These are phyloP conservation scores for Talaromyces sp. DNA, from an alignment of 2,329 filamentous ascomycete genomes.

Conservation along the genomic window DNA sequence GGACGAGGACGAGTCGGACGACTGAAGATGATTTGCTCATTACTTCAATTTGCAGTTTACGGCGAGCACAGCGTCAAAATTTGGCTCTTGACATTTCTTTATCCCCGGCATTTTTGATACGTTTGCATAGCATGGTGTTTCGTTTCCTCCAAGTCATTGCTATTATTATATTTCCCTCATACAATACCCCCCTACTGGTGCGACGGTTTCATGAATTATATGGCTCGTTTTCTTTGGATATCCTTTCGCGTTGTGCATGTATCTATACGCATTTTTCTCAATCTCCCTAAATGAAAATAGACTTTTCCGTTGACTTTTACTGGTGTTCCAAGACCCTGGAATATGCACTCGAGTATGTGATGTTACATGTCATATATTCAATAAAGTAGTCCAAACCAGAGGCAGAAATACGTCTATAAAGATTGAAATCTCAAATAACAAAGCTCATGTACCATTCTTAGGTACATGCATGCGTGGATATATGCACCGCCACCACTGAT, in stretches of 20 bases:
- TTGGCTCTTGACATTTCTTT: background rate
- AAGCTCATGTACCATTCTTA: background rate
- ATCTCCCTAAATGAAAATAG: background rate
- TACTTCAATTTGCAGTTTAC: background rate
- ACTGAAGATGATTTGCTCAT: background rate
- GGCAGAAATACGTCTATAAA: background rate
- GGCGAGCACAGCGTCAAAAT: background rate
- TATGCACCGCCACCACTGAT: background rate
- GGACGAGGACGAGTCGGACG: constrained; percentile 22
- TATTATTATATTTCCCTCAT: background rate
- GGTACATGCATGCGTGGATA: background rate
- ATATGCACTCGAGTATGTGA: background rate
- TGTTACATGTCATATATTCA: background rate
- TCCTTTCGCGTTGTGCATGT: background rate
- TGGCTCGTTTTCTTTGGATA: background rate
- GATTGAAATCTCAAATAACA: background rate
- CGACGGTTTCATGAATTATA: background rate
- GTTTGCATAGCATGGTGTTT: constrained; percentile 12
- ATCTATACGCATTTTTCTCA: background rate
- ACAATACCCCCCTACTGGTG: constrained; percentile 12
- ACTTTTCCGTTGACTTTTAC: background rate
- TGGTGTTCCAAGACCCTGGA: background rate
- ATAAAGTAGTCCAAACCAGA: background rate
- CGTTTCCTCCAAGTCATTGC: background rate
- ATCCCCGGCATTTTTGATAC: background rate